Percentiles rank a stretch among this genome's conserved stretches.
These are phyloP conservation scores for Penicillium italicum DNA, from an alignment of 2,329 filamentous ascomycete genomes.

Conservation along the genomic window DNA sequence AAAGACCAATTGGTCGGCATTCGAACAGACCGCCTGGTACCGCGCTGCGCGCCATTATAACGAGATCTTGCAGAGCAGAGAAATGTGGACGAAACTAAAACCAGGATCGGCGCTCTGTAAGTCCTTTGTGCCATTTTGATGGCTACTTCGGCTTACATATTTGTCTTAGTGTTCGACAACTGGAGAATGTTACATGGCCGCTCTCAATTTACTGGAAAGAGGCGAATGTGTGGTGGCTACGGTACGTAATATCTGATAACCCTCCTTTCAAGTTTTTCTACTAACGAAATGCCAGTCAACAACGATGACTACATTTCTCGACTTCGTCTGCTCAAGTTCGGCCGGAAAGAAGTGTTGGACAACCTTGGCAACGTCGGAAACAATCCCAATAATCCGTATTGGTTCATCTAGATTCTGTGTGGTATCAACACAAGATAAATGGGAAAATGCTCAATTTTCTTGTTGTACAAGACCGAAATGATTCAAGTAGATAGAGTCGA, in stretches of 20 bases:
- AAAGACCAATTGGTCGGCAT: constrained; percentile 53
- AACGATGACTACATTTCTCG: constrained; percentile 77
- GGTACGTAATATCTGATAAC: constrained; percentile 54
- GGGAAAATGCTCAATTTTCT: not conserved
- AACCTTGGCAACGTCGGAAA: constrained; percentile 27
- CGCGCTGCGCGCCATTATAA: constrained; percentile 72
- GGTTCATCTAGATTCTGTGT: constrained; percentile 4
- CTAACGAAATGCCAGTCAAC: constrained; percentile 54
- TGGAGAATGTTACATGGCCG: constrained; percentile 91
- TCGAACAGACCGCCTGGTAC: constrained; percentile 66
- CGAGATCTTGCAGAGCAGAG: constrained; percentile 62
- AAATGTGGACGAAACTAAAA: constrained; percentile 76
- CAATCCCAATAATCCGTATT: constrained; percentile 7
- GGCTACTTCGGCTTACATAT: not conserved
- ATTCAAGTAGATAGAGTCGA: not conserved
- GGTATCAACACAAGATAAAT: not conserved
- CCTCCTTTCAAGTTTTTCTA: not conserved
- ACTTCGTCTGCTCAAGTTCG: constrained; percentile 68
- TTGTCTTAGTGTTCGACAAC: constrained; percentile 77
- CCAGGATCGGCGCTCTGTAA: constrained; percentile 74
- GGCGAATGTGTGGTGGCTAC: constrained; percentile 88
- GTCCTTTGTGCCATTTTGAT: constrained; percentile 29
- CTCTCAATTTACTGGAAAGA: constrained; percentile 73
- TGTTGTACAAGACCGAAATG: not conserved
- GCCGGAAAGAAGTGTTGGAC: constrained; percentile 34